Evolutionary conservation across 345 rosid species (phyloP), one percentile per base, ranked within the genome.

Genomic region (Combretum micranthum): DNA sequence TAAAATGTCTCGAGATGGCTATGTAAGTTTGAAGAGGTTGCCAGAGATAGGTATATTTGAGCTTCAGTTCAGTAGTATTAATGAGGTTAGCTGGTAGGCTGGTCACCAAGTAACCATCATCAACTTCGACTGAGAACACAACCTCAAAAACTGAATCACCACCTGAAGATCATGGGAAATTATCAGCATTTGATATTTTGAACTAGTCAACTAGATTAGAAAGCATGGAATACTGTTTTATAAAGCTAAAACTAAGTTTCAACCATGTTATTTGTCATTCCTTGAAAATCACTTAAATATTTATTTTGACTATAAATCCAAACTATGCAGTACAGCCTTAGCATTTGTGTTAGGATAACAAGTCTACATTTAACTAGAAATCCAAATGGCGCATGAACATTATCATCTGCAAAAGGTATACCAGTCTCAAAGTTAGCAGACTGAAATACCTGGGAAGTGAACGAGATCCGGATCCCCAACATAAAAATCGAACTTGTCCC

Each of bases 1-100:
- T 60, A 60, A 86, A 86, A 55, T 83, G 94, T 66, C 75, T 80
- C 15, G 97, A 86, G 69, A 92, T 88, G 0, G 93, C 42, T 1
- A 91, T 85, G 45, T 92, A 92, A 19, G 96, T 81, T 70, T 89
- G 94, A 67, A 89, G 80, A 15, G 94, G 91, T 64, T 86, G 96
- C 97, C 99, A 92, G 55, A 64, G 81, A 64, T 73, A 74, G 62
- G 67, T 71, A 22, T 67, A 75, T 66, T 57, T 78, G 13, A 79
- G 70, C 89, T 85, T 89, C 55, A 92, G 69, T 72, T 92, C 97
- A 1, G 99, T 86, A 16, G 89, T 75, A 50, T 59, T 72, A 52
- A 89, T 76, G 42, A 89, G 96, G 64, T 77, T 81, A 3, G 91
- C 70, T 5, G 94, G 87, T 22, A 92, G 73, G 67, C 69, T 79